These are phyloP conservation scores for Chiua virens DNA, from an alignment of 768 basidiomycete species.

Conservation along the genomic window DNA sequence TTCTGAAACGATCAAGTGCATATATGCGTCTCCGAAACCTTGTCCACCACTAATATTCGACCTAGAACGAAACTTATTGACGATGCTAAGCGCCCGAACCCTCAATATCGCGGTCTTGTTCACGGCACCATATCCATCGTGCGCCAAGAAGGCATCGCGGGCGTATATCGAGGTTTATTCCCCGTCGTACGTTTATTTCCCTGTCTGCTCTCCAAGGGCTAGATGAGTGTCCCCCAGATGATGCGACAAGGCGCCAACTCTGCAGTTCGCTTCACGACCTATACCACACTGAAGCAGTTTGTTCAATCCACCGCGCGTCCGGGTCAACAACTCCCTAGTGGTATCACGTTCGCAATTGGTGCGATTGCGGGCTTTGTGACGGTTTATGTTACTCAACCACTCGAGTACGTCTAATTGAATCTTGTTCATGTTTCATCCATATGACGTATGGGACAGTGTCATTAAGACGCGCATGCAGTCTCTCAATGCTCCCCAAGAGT, in stretches of 20 bases:
- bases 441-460: constrained; percentile 52
- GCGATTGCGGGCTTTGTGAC: constrained; percentile 93
- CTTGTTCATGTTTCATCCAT: neutral
- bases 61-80: constrained; percentile 94
- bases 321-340: constrained; percentile 80
- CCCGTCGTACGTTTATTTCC: constrained; percentile 69
- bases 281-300: constrained; percentile 90
- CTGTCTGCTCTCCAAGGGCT: no score
- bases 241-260: constrained; percentile 98
- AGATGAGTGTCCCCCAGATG: constrained; percentile 53
- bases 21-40: neutral
- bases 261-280: constrained; percentile 93
- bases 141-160: constrained; percentile 77
- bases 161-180: constrained; percentile 88
- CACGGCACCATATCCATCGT: constrained; percentile 85
- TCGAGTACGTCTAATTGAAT: constrained; percentile 54
- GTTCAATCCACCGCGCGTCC: constrained; percentile 82
- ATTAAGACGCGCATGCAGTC: constrained; percentile 99
- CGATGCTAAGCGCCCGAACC: constrained; percentile 82
- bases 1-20: constrained; percentile 97
- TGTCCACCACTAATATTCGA: neutral
- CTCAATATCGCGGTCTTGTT: constrained; percentile 82
- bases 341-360: constrained; percentile 93
- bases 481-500: constrained; percentile 76
- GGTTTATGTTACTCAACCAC: constrained; percentile 86